A percentile compares a stretch with the other conserved stretches of the same genome.
Evolutionary conservation across 768 basidiomycete genomes (phyloP).

Genomic region (Hemileccinum impolitum): DNA sequence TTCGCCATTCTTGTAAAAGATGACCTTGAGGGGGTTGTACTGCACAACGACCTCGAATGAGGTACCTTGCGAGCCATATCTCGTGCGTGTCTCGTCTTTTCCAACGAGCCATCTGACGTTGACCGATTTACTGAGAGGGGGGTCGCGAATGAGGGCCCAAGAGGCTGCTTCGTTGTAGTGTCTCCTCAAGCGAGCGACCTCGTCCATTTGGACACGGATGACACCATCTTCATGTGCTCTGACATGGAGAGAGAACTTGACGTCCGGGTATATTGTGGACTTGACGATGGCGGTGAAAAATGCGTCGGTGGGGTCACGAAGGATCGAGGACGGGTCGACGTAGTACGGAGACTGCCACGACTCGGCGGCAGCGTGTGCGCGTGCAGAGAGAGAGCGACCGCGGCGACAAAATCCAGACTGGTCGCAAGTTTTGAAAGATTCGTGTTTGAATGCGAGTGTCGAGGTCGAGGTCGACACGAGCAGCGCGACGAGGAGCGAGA

Average conservation of each 20-base stretch:
- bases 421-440: conserved; percentile 94
- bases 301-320: conserved; percentile 48
- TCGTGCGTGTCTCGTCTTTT: conserved; percentile 59
- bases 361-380: conserved; percentile 54
- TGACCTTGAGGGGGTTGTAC: conserved; percentile 74
- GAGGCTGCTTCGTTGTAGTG: conserved; percentile 89
- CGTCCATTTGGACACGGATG: conserved; percentile 90
- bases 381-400: conserved; percentile 77
- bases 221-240: conserved; percentile 86
- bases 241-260: conserved; percentile 79
- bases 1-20: conserved; percentile 67
- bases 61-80: conserved; percentile 62
- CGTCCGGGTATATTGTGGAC: conserved; percentile 78
- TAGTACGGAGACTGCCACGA: conserved; percentile 89
- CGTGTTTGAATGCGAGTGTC: conserved; percentile 60
- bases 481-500: conserved; percentile 32
- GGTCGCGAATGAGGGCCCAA: conserved; percentile 83
- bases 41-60: conserved; percentile 64
- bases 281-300: conserved; percentile 72
- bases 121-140: conserved; percentile 45
- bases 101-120: conserved; percentile 62
- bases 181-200: conserved; percentile 71
- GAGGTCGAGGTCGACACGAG: conserved; percentile 30
- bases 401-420: conserved; percentile 94
- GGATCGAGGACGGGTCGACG: conserved; percentile 55